Evolutionary conservation across 805 yeast species (phyloP).

Genomic region (Grigorovia humatica): DNA sequence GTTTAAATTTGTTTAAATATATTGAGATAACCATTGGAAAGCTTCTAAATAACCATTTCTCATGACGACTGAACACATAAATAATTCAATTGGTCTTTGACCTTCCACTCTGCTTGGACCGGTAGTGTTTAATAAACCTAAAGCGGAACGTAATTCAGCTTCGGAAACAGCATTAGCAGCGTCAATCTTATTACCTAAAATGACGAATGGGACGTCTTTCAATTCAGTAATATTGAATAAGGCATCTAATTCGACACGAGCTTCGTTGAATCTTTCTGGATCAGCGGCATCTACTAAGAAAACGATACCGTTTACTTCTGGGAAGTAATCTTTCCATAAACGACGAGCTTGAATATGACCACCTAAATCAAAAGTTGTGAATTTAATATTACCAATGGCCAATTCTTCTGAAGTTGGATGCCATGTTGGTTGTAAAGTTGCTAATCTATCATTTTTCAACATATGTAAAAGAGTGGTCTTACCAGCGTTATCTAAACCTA

Average conservation of each 20-base stretch:
- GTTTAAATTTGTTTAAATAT: constrained; percentile 41
- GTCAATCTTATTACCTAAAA: constrained; percentile 95
- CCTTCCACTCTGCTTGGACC: constrained; percentile 68
- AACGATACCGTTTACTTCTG: constrained; percentile 96
- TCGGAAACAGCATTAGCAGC: constrained; percentile 90
- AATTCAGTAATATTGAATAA: constrained; percentile 89
- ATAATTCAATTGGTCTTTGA: constrained; percentile 88
- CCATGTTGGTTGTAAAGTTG: constrained; percentile 93
- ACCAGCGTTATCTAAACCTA: constrained; percentile 97
- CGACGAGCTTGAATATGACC: constrained; percentile 99
- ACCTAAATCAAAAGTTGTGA: constrained; percentile 97
- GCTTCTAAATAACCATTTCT: constrained; percentile 98
- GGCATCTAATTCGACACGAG: constrained; percentile 89
- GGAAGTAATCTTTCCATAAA: constrained; percentile 98
- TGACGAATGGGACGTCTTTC: constrained; percentile 77
- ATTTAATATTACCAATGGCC: constrained; percentile 90
- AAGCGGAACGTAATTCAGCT: constrained; percentile 81
- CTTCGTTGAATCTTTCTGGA: constrained; percentile 88
- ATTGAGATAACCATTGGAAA: constrained; percentile 96
- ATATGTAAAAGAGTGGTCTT: constrained; percentile 83
- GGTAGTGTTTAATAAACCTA: constrained; percentile 81
- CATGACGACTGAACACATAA: constrained; percentile 97
- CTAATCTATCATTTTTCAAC: constrained; percentile 91
- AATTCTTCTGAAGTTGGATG: constrained; percentile 98
- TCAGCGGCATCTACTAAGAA: constrained; percentile 96